A percentile compares a stretch with the other conserved stretches of the same genome.
Evolutionary conservation across 1,139 yeast species (phyloP).

Genomic region (Blastobotrys persicus): DNA sequence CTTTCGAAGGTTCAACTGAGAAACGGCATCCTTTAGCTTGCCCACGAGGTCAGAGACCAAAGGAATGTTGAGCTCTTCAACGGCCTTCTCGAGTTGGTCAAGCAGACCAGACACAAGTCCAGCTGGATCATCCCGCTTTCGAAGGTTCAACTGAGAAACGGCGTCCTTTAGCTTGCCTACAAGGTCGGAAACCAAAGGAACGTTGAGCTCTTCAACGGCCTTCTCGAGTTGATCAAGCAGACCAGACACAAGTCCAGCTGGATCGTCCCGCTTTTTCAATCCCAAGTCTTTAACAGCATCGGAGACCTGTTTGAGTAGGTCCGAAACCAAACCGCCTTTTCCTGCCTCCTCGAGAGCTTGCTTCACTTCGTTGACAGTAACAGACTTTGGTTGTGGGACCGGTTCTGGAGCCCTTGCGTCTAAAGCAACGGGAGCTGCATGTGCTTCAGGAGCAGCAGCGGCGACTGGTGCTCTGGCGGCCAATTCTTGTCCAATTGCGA

Average conservation of each 20-base stretch:
- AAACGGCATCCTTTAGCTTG: not conserved
- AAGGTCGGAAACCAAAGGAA: not conserved
- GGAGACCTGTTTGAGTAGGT: not conserved
- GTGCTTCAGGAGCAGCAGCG: not conserved
- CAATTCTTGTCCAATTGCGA: slow-evolving; percentile 4
- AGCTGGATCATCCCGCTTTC: not conserved
- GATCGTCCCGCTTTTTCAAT: not conserved
- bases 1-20: not conserved
- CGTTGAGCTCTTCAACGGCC: not conserved
- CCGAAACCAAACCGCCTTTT: not conserved
- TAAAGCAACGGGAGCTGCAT: not conserved
- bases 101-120: not conserved
- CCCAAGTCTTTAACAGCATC: not conserved
- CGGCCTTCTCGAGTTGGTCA: not conserved
- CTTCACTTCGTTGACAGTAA: not conserved
- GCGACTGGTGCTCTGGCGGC: not conserved
- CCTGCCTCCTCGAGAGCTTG: not conserved
- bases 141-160: not conserved
- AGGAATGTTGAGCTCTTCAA: not conserved
- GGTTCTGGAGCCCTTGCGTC: not conserved
- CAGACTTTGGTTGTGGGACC: not conserved
- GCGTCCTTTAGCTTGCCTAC: not conserved
- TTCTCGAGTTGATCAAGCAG: not conserved
- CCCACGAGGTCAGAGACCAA: not conserved
- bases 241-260: not conserved